These are phyloP conservation scores for Daucus carota DNA, from an alignment of 129 eudicot species.

Conservation along the genomic window DNA sequence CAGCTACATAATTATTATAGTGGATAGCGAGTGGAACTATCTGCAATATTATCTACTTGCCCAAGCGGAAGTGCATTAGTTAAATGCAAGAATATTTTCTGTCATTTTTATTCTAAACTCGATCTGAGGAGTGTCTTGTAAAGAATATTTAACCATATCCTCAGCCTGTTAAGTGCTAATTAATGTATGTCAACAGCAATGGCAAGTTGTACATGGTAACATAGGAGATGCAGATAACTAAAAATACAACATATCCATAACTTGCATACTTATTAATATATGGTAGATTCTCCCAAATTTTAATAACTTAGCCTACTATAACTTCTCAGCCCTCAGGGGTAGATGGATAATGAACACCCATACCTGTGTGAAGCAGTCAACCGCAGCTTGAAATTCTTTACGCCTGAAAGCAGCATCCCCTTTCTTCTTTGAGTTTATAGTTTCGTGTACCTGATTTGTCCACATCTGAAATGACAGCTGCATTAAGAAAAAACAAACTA, in stretches of 20 bases:
- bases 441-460: conserved; percentile 88
- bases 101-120: background rate
- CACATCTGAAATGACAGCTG: conserved; percentile 94
- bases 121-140: background rate
- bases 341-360: background rate
- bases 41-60: background rate
- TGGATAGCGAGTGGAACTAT: background rate
- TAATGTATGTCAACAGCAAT: background rate
- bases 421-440: conserved; percentile 78
- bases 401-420: conserved; percentile 84
- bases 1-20: background rate
- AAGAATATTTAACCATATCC: background rate
- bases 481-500: background rate
- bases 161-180: background rate
- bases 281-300: background rate
- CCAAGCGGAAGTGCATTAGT: background rate
- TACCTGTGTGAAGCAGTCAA: conserved; percentile 80
- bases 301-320: background rate
- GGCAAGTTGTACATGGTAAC: background rate
- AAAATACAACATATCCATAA: background rate
- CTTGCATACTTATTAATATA: background rate
- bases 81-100: background rate
- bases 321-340: background rate
- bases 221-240: background rate
- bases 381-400: conserved; percentile 68